phyloP scores from a whole-genome alignment of 306 rosid species.

The Malus sieversii region DNA sequence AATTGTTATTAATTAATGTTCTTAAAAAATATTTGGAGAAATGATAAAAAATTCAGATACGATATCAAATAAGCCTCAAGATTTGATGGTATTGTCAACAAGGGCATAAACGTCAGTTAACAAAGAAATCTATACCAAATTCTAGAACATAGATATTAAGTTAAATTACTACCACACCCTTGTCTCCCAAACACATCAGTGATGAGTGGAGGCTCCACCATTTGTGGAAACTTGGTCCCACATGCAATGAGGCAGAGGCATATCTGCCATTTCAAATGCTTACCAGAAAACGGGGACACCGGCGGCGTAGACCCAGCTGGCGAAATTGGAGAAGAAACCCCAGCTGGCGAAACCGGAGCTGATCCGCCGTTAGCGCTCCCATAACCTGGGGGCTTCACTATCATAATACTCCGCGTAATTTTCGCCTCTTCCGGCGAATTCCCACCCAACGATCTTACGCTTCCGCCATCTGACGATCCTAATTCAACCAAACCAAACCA shows the following conservation, averaged over 20 bases:
- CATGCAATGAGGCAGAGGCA: background rate
- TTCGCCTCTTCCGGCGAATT: slow-evolving; percentile 36
- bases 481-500: slow-evolving; percentile 19
- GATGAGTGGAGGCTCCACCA: no score
- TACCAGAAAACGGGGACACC: slow-evolving; percentile 78
- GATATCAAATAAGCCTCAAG: no score
- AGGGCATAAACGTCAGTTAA: background rate
- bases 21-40: no score
- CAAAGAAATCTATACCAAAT: no score
- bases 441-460: slow-evolving; percentile 40
- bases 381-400: slow-evolving; percentile 66
- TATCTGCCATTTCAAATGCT: slow-evolving; percentile 1
- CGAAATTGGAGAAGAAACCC: slow-evolving; percentile 33
- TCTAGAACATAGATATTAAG: no score
- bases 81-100: background rate
- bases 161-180: no score
- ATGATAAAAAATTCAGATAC: no score
- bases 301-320: slow-evolving; percentile 78
- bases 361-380: slow-evolving; percentile 55
- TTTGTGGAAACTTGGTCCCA: background rate
- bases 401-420: slow-evolving; percentile 83
- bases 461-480: slow-evolving; percentile 40
- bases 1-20: no score
- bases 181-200: no score
- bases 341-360: slow-evolving; percentile 71